Evolutionary conservation across 306 rosid genomes (phyloP).

Genomic region (Crotalaria pallida): DNA sequence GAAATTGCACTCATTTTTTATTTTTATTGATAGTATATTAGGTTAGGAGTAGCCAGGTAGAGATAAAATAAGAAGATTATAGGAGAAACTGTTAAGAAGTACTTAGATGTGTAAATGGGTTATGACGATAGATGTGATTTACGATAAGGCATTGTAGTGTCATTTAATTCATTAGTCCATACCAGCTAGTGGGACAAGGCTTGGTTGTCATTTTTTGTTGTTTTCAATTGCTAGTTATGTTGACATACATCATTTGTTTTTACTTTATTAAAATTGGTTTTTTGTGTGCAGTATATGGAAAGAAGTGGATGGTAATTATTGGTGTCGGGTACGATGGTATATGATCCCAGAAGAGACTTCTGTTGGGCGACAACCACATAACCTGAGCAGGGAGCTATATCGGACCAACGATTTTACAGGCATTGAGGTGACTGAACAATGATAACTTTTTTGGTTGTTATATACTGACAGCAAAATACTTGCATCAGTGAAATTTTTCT

Average conservation of each 20-base stretch:
- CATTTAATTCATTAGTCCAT: too few relatives aligned
- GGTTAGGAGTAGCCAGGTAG: too few relatives aligned
- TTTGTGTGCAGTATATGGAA: constrained; percentile 64
- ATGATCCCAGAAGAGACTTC: constrained; percentile 87
- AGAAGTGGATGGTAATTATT: constrained; percentile 61
- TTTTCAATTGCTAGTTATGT: background rate
- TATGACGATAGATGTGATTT: too few relatives aligned
- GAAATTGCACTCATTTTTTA: background rate
- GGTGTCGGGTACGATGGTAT: constrained; percentile 81
- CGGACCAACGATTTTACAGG: constrained; percentile 72
- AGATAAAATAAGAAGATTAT: too few relatives aligned
- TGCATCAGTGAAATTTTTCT: background rate
- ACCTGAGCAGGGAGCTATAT: constrained; percentile 83
- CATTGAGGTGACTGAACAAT: constrained; percentile 55
- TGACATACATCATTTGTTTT: background rate
- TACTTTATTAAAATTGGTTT: constrained; percentile 4
- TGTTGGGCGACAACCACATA: constrained; percentile 84
- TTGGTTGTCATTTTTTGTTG: too few relatives aligned
- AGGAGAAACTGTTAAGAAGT: too few relatives aligned
- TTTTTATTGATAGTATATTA: too few relatives aligned
- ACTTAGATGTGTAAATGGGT: too few relatives aligned
- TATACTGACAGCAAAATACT: background rate
- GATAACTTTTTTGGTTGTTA: constrained; percentile 15
- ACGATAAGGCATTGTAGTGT: too few relatives aligned
- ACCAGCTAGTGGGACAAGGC: too few relatives aligned